These are phyloP conservation scores for Jamesozyma jinghongensis DNA, from an alignment of 805 yeast species.

Conservation along the genomic window DNA sequence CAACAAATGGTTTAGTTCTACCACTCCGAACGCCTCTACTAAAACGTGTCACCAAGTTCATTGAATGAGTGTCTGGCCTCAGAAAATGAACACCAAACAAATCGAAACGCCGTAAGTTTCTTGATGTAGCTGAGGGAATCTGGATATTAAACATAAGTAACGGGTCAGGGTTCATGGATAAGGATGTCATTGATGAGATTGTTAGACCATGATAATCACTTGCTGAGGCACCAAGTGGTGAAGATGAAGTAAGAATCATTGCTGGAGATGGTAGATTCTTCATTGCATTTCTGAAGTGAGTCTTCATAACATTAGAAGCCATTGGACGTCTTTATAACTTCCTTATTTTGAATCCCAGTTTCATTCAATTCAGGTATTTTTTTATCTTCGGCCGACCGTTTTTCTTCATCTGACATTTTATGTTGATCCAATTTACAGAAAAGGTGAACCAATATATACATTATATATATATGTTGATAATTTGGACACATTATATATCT, in stretches of 20 bases:
- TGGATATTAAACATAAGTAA: conserved; percentile 79
- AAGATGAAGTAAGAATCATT: conserved; percentile 50
- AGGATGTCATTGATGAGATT: conserved; percentile 74
- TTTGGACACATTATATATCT: too few species aligned
- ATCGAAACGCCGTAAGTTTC: conserved; percentile 46
- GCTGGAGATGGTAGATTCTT: conserved; percentile 43
- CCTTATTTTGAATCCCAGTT: too few species aligned
- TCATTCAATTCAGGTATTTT: too few species aligned
- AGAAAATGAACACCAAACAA: conserved; percentile 68
- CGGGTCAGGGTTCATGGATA: conserved; percentile 70
- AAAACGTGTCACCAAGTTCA: conserved; percentile 55
- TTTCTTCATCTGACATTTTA: too few species aligned
- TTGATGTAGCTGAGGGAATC: conserved; percentile 75
- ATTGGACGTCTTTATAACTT: neutral
- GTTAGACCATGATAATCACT: conserved; percentile 53
- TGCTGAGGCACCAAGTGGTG: conserved; percentile 18
- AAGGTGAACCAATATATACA: too few species aligned
- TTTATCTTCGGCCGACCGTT: too few species aligned
- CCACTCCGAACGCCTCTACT: conserved; percentile 38
- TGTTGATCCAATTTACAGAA: too few species aligned
- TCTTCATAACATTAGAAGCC: conserved; percentile 1
- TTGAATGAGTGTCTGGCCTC: conserved; percentile 49
- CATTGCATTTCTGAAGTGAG: conserved; percentile 26
- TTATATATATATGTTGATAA: too few species aligned
- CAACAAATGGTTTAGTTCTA: conserved; percentile 45